phyloP scores from a whole-genome alignment of 345 rosid species.

The Erodium maritimum region DNA sequence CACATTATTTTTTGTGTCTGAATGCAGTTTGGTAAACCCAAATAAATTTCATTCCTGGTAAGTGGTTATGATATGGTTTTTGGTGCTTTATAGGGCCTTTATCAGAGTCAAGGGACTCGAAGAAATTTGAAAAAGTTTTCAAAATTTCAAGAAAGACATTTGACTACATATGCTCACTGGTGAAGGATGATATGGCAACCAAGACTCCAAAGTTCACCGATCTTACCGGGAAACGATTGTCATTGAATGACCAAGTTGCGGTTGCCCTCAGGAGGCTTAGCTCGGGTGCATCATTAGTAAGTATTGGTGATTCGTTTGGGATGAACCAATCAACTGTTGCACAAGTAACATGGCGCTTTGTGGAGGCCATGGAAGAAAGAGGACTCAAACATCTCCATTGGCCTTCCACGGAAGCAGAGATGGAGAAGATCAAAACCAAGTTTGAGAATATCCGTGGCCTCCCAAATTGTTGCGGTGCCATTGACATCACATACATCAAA shows the following conservation, averaged over 20 bases:
- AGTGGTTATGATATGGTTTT: neutral
- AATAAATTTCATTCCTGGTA: neutral
- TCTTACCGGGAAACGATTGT: conserved; percentile 32
- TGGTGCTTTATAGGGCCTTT: conserved; percentile 26
- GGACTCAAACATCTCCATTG: conserved; percentile 44
- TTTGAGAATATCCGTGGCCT: conserved; percentile 43
- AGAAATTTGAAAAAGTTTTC: conserved; percentile 29
- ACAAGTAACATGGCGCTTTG: conserved; percentile 62
- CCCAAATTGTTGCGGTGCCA: conserved; percentile 53
- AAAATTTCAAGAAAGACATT: conserved; percentile 41
- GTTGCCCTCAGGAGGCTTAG: conserved; percentile 48
- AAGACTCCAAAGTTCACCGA: conserved; percentile 30
- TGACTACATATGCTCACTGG: conserved; percentile 44
- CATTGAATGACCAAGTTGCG: conserved; percentile 44
- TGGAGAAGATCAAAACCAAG: conserved; percentile 33
- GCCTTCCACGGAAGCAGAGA: conserved; percentile 36
- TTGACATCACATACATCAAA: conserved; percentile 42
- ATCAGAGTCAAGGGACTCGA: conserved; percentile 26
- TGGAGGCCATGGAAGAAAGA: conserved; percentile 51
- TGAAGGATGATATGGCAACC: conserved; percentile 32
- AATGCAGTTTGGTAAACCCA: neutral
- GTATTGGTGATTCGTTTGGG: conserved; percentile 41
- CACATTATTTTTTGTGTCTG: neutral
- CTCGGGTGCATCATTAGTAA: conserved; percentile 41
- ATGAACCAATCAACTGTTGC: conserved; percentile 48